Evolutionary conservation across 768 basidiomycete genomes (phyloP), one percentile per base, ranked within the genome.

Genomic region (Chalciporus sphaerocephalus): DNA sequence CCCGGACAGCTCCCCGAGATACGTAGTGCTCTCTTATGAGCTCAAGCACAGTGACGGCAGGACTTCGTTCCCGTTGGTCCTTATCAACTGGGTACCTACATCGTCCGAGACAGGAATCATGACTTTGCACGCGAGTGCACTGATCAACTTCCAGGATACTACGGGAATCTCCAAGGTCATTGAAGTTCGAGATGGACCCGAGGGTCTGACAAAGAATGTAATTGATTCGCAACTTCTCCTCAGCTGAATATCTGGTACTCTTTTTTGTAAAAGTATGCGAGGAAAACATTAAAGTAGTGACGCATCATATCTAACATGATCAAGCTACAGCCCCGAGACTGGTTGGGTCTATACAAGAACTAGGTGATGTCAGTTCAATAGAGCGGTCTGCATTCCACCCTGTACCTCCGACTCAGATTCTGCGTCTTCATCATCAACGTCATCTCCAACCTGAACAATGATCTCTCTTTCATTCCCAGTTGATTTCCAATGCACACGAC

Each of bases 41-140:
- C 76, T 92, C 27, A 74, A 74, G 41, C 89, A 94, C 62, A 61
- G 61, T 8, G 92, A 95, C 57, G 92, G 92, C 3, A 74, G 93
- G 38, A 87, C 74, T 48, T 92, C 89, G 1, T 89, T 84, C 55
- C 92, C 92, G 2, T 72, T 96, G 10, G 81, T 90, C 11, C 73
- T 95, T 38, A 70, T 96, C 64, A 93, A 94, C 69, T 96, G 92
- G 92, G 78, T 80, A 20, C 93, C 92, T 15, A 74, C 70, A 3
- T 74, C 82, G 7, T 84, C 82, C 55, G 91, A 93, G 62, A 91
- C 78, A 23, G 76, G 80, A 21, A 70, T 90, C 54, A 70, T 79
- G 47, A 90, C 91, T 5, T 73, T 95, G 5, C 88, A 96, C 55
- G 92, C 92, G 3, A 91, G 87, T 51, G 85, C 84, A 27, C 70